A percentile compares a stretch with the other conserved stretches of the same genome.
phyloP scores from a whole-genome alignment of 2,329 filamentous ascomycete species.

The Cercospora sp. region DNA sequence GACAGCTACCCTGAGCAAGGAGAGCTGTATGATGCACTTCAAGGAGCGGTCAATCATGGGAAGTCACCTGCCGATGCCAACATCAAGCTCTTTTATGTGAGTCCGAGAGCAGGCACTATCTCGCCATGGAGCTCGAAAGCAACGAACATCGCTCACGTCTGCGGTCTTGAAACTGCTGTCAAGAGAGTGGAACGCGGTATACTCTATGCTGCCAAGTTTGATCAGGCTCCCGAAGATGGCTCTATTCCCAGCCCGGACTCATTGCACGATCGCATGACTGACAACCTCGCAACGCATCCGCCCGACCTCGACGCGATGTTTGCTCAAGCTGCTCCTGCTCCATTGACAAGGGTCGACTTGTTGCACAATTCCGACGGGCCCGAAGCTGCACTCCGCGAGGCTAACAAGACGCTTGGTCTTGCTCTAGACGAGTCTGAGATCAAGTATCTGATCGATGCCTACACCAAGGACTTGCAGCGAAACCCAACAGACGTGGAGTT shows the following conservation, averaged over 20 bases:
- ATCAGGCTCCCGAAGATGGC: conserved; percentile 50
- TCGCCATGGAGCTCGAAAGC: conserved; percentile 98
- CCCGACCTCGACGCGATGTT: conserved; percentile 79
- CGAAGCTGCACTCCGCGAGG: conserved; percentile 71
- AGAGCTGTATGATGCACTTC: conserved; percentile 46
- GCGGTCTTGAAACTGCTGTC: conserved; percentile 70
- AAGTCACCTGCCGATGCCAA: conserved; percentile 52
- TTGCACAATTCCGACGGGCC: conserved; percentile 54
- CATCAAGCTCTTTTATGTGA: conserved; percentile 67
- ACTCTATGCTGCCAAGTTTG: conserved; percentile 67
- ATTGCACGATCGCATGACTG: conserved; percentile 94
- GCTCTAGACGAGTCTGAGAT: conserved; percentile 87
- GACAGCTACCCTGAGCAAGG: conserved; percentile 54
- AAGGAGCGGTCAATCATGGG: conserved; percentile 52
- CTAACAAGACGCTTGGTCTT: conserved; percentile 80
- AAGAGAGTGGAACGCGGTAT: conserved; percentile 85
- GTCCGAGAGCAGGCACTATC: conserved; percentile 75
- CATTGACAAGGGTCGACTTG: conserved; percentile 74
- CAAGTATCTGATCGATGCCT: conserved; percentile 87
- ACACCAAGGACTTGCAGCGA: conserved; percentile 63
- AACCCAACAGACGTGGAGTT: conserved; percentile 86
- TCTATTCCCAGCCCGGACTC: conserved; percentile 64
- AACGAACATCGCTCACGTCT: conserved; percentile 89
- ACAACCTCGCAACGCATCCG: conserved; percentile 66
- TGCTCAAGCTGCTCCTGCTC: conserved; percentile 62